phyloP scores from a whole-genome alignment of 768 basidiomycete genomes.

The Suillus lakei region DNA sequence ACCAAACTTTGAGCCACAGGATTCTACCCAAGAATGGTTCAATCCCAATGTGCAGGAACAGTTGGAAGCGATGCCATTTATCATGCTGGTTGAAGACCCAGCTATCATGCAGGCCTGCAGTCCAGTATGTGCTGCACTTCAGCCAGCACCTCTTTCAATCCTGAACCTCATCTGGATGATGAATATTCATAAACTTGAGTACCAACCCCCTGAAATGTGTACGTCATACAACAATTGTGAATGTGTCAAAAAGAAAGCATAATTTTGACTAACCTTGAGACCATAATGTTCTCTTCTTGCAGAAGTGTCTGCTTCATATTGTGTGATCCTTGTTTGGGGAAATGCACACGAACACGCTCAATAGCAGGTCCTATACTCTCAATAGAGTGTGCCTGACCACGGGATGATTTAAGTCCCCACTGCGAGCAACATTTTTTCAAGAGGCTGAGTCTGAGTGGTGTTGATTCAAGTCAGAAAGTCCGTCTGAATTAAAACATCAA shows the following conservation, averaged over 20 bases:
- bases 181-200: not conserved
- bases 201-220: constrained; percentile 2
- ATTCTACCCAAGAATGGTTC: constrained; percentile 25
- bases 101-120: constrained; percentile 48
- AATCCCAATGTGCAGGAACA: constrained; percentile 32
- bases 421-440: no score
- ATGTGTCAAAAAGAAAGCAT: not conserved
- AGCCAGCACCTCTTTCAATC: constrained; percentile 24
- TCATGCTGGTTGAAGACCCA: constrained; percentile 50
- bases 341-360: constrained; percentile 19
- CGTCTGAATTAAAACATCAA: no score
- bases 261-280: constrained; percentile 25
- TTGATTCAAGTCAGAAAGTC: no score
- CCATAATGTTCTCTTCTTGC: constrained; percentile 29
- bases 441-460: no score
- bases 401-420: no score
- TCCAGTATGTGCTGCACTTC: constrained; percentile 36
- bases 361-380: constrained; percentile 27
- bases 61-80: constrained; percentile 47
- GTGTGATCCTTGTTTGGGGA: constrained; percentile 31
- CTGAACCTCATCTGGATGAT: constrained; percentile 29
- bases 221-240: not conserved
- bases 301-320: constrained; percentile 28
- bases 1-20: constrained; percentile 32
- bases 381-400: constrained; percentile 10